Conservation (phyloP, 257 asterid species). For the Sherardia arvensis region DNA sequence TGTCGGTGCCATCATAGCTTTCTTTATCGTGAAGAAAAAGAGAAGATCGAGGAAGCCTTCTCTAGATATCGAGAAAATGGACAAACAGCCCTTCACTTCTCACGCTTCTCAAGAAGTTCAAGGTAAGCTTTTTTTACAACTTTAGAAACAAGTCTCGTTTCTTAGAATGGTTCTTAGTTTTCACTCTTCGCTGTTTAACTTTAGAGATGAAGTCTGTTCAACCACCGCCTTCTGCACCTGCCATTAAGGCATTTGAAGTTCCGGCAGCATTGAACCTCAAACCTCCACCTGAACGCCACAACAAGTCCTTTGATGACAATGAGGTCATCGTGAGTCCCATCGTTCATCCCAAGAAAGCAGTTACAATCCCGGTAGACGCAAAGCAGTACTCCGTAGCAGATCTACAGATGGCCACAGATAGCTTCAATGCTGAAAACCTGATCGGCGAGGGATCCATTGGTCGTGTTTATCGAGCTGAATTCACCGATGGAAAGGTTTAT, state of each 20-base stretch:
- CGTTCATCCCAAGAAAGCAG: conserved; percentile 52
- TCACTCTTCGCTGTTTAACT: conserved; percentile 7
- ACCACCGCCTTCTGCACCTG: conserved; percentile 29
- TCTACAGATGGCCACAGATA: conserved; percentile 86
- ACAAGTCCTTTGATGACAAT: conserved; percentile 71
- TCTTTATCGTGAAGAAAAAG: conserved; percentile 59
- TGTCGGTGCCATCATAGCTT: conserved; percentile 65
- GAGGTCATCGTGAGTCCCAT: conserved; percentile 56
- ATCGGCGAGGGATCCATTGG: conserved; percentile 89
- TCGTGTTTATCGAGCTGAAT: conserved; percentile 76
- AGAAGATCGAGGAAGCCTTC: conserved; percentile 52
- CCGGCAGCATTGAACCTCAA: conserved; percentile 54
- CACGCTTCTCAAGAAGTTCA: conserved; percentile 55
- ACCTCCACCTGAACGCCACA: conserved; percentile 82
- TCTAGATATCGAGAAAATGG: conserved; percentile 52
- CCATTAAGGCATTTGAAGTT: conserved; percentile 46
- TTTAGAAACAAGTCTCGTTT: neutral
- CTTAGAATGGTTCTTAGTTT: neutral
- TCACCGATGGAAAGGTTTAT: conserved; percentile 70
- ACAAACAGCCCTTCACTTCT: conserved; percentile 65
- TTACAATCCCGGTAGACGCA: conserved; percentile 49
- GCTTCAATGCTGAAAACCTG: conserved; percentile 70
- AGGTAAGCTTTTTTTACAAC: conserved; percentile 22
- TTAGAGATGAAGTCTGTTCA: conserved; percentile 58
- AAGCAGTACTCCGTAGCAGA: conserved; percentile 69